Percentiles rank a stretch among this genome's conserved stretches.
These are phyloP conservation scores for Trichoderma sp. DNA, from an alignment of 2,329 filamentous ascomycete species.

Conservation along the genomic window DNA sequence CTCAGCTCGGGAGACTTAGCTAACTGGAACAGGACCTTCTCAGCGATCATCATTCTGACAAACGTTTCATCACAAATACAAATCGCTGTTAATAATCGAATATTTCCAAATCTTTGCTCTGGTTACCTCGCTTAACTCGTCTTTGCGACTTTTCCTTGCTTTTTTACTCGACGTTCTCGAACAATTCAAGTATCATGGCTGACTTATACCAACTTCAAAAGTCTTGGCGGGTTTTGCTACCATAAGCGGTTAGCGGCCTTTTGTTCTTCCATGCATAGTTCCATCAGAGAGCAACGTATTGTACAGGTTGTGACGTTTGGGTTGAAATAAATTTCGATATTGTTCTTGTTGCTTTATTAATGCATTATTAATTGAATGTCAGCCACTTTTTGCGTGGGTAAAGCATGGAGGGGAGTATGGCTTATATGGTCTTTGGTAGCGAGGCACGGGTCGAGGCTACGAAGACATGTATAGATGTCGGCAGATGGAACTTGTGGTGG, in stretches of 20 bases:
- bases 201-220: constrained; percentile 1
- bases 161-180: background rate
- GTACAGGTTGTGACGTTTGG: background rate
- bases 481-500: background rate
- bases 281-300: background rate
- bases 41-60: background rate
- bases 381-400: background rate
- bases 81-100: background rate
- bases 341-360: background rate
- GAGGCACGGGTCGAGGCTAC: background rate
- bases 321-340: background rate
- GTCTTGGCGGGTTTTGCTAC: constrained; percentile 20
- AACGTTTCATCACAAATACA: background rate
- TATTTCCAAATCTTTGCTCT: background rate
- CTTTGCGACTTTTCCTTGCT: background rate
- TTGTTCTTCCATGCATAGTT: background rate
- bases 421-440: background rate
- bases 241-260: constrained; percentile 3
- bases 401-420: background rate
- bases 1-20: background rate
- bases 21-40: background rate
- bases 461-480: background rate
- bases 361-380: constrained; percentile 1
- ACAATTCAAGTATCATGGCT: background rate
- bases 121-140: background rate